Percentiles rank a stretch among this genome's conserved stretches.
phyloP scores from a whole-genome alignment of 2,329 filamentous ascomycete genomes.

The Apiospora pterosperma region DNA sequence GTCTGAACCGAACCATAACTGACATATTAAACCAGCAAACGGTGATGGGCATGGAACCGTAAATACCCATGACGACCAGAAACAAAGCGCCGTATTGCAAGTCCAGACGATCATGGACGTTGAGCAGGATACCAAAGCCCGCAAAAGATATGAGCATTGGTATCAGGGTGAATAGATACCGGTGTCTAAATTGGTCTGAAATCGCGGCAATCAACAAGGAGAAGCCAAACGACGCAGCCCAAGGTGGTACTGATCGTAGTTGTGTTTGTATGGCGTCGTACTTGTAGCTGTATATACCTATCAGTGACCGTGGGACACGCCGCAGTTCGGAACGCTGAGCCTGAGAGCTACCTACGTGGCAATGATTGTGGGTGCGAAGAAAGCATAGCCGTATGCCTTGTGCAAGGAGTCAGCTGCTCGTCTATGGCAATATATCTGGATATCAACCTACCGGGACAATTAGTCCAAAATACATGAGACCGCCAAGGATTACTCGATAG shows the following conservation, averaged over 20 bases:
- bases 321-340: neutral
- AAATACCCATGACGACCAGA: slow-evolving; percentile 74
- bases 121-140: slow-evolving; percentile 73
- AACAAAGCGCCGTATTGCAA: slow-evolving; percentile 80
- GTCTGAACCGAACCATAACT: slow-evolving; percentile 35
- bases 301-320: neutral
- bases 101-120: slow-evolving; percentile 62
- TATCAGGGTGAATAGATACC: slow-evolving; percentile 68
- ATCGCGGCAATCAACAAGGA: slow-evolving; percentile 70
- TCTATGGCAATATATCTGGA: neutral
- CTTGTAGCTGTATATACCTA: slow-evolving; percentile 33
- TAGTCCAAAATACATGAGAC: slow-evolving; percentile 78
- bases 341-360: slow-evolving; percentile 38
- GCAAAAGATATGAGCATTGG: slow-evolving; percentile 66
- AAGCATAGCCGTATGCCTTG: slow-evolving; percentile 69
- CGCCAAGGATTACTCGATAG: slow-evolving; percentile 69
- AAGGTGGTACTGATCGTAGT: slow-evolving; percentile 55
- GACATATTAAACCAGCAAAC: slow-evolving; percentile 85
- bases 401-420: neutral
- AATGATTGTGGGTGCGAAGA: slow-evolving; percentile 73
- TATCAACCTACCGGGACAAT: slow-evolving; percentile 54
- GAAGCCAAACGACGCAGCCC: slow-evolving; percentile 71
- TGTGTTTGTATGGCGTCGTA: slow-evolving; percentile 58
- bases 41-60: slow-evolving; percentile 85
- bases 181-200: slow-evolving; percentile 70